phyloP scores from a whole-genome alignment of 352 stramenopile genomes.

The Phytophthora rubi region DNA sequence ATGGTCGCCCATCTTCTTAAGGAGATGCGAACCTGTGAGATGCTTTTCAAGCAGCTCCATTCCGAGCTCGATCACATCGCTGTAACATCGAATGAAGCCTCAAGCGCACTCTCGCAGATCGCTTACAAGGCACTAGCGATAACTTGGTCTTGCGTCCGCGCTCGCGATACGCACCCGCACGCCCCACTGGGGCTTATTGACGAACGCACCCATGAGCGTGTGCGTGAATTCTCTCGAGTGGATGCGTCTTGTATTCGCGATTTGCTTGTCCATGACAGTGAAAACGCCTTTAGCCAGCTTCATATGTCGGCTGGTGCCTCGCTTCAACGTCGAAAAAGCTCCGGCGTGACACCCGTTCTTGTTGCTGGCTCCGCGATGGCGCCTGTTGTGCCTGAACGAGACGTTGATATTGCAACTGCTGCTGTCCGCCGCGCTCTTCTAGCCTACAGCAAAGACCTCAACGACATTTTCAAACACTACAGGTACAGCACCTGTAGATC shows the following conservation, averaged over 20 bases:
- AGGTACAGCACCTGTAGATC: constrained; percentile 37
- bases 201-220: constrained; percentile 64
- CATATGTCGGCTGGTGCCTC: constrained; percentile 23
- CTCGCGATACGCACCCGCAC: constrained; percentile 38
- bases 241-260: constrained; percentile 58
- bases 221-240: constrained; percentile 68
- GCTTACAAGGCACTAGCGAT: constrained; percentile 71
- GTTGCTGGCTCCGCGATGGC: constrained; percentile 21
- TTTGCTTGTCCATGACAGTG: constrained; percentile 60
- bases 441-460: constrained; percentile 77
- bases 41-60: constrained; percentile 79
- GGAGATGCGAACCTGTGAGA: constrained; percentile 83
- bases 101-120: constrained; percentile 67
- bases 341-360: constrained; percentile 8
- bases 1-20: constrained; percentile 81
- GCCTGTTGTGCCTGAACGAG: constrained; percentile 62
- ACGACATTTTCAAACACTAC: constrained; percentile 89
- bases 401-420: constrained; percentile 57
- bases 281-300: constrained; percentile 33
- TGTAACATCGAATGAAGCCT: constrained; percentile 77
- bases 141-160: constrained; percentile 68
- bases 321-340: constrained; percentile 28
- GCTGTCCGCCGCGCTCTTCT: constrained; percentile 59
- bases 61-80: constrained; percentile 63
- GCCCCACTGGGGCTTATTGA: constrained; percentile 59